Conservation (phyloP, 108 stramenopile species). For the Discostella pseudostelligera region DNA sequence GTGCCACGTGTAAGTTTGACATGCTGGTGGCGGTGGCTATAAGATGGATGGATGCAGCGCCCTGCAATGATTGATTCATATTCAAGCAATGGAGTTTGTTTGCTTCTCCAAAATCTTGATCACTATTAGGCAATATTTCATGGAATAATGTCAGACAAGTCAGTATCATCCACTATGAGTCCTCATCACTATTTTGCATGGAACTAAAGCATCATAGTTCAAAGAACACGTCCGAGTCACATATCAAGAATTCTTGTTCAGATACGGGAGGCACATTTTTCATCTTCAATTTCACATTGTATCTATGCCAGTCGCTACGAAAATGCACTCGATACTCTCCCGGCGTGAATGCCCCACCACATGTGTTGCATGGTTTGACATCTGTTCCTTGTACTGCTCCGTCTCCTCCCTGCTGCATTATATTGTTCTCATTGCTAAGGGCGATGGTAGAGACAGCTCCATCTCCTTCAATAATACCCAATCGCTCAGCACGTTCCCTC, state of each 20-base stretch:
- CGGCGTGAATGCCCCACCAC: conserved; percentile 75
- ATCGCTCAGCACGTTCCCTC: conserved; percentile 31
- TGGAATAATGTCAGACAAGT: no score
- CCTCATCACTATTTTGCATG: no score
- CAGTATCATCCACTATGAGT: no score
- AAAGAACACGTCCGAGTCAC: conserved; percentile 12
- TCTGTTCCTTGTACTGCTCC: conserved; percentile 10
- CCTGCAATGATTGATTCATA: no score
- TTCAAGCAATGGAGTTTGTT: no score
- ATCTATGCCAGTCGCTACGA: conserved; percentile 92
- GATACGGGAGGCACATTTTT: conserved; percentile 61
- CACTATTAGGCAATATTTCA: no score
- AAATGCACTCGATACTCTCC: conserved; percentile 88
- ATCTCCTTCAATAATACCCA: conserved; percentile 12
- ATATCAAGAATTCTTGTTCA: conserved; percentile 76
- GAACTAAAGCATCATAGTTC: no score
- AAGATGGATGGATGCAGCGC: no score
- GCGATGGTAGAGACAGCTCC: background rate
- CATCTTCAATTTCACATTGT: conserved; percentile 95
- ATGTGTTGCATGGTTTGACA: conserved; percentile 79
- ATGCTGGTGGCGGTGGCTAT: no score
- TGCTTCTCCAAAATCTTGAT: no score
- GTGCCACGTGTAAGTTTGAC: no score
- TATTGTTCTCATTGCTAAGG: background rate
- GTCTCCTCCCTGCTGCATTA: background rate